A percentile compares a stretch with the other conserved stretches of the same genome.
phyloP scores from a whole-genome alignment of 176 grass and related monocot genomes.

The Carex cristatella region DNA sequence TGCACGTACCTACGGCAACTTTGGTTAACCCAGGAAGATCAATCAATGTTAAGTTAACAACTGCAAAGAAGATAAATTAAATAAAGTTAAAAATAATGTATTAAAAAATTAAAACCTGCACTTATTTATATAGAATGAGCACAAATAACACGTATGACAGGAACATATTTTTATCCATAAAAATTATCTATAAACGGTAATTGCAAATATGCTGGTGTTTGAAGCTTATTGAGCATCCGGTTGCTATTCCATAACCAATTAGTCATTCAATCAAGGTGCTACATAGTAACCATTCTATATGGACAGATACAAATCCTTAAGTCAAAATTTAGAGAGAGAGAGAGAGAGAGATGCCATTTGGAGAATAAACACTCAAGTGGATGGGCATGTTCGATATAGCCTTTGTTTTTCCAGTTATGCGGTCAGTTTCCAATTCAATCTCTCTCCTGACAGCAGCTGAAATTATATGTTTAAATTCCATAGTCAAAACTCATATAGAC shows the following conservation, averaged over 20 bases:
- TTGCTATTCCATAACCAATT: not conserved
- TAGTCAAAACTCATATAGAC: not conserved
- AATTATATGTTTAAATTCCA: conserved; percentile 16
- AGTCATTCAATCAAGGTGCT: not conserved
- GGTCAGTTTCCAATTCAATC: conserved; percentile 91
- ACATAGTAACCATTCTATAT: not conserved
- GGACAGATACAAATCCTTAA: not conserved
- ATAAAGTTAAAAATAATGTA: conserved; percentile 28
- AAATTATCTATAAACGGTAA: not conserved
- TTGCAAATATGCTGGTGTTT: not conserved
- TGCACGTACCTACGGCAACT: conserved; percentile 85
- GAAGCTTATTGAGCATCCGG: not conserved
- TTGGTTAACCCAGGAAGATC: conserved; percentile 99
- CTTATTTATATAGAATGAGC: not conserved
- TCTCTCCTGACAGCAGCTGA: conserved; percentile 97
- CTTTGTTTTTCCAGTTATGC: conserved; percentile 96
- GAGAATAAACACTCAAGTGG: conserved; percentile 98
- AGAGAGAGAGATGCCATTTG: conserved; percentile 57
- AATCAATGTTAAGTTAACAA: conserved; percentile 97
- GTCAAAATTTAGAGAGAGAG: not conserved
- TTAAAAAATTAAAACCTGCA: not conserved
- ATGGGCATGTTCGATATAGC: conserved; percentile 98
- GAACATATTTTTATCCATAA: not conserved
- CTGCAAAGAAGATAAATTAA: conserved; percentile 45
- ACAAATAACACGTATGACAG: not conserved